Base-by-base conservation (phyloP, 176 grass and related monocot species). In the Aegilops bicornis region DNA sequence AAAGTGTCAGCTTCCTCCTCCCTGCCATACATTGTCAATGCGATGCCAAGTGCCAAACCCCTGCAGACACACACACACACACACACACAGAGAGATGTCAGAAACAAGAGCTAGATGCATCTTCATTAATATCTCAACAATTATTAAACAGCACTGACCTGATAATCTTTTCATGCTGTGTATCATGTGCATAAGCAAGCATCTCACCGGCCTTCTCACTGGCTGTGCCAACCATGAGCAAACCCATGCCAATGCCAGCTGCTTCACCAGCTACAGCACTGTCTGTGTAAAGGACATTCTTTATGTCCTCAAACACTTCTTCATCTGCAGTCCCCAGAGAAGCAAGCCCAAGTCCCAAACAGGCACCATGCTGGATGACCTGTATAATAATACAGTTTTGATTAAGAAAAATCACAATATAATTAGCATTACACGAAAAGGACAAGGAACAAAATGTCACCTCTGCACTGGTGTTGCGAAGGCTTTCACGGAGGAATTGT, bases 91-190 rank as follows among this genome's bases (percentile, higher is more conserved):
- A 86, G 2, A 56, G 15, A 37, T 79, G 29, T 90, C 79, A 92
- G 69, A 61, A 59, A 78, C 62, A 79, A 25, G n/a, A 72, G 59
- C 31, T 72, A 12, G 39, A 5, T 12, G 10, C 10, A 40, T 70
- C 19, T 63, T 72, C 15, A 86, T 15, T 23, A 86, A 79, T 72
- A 61, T 0, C 27, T 7, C 30, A 27, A 31, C 67, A 54, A 35
- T 61, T 72, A 86, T 47, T 69, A 69, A 89, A 73, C 64, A 74
- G 40, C 48, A 83, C 64, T 85, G 85, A 96, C 97, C 97, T 94
- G 62, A 99, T 99, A 83, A 99, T 99, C 45, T 99, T 99, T 76
- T 99, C 97, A 90, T 99, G 97, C 32, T 99, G 97, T 71, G 97
- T 99, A 82, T 99, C 97, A 85, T 99, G 97, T 69, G 97, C 90